Base-by-base conservation (phyloP, 495 filamentous ascomycete genomes). In the Thermothielavioides terrestris region DNA sequence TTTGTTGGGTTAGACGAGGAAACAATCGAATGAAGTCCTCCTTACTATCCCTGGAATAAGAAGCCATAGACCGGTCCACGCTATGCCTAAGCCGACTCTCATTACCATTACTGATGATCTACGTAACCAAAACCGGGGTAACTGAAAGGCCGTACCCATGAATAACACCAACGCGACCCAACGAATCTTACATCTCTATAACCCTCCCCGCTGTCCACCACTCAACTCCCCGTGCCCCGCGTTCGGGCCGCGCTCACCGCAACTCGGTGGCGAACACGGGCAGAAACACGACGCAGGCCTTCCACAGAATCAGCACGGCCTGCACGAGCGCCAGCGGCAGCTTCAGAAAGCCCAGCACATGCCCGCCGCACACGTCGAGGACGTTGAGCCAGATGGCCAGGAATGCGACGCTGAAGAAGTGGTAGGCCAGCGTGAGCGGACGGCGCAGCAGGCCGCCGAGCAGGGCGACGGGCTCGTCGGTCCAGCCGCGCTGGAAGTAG, bases 351-450 rank as follows among this genome's bases (percentile, higher is more conserved):
- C 81, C 81, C 0, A 73, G 63, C 20, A 68, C 26, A 23, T 40
- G 37, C 6, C 58, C 58, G 7, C 61, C 61, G 49, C 76, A 61
- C 14, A 60, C 57, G 3, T 79, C 69, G 18, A 64, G 54, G 53
- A 80, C 74, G 52, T 88, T 74, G 26, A 95, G 62, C 85, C 88
- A 94, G 49, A 98, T 89, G 14, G 84, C 82, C 46, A 94, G 76
- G 56, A 96, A 79, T 1, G 92, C 92, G 28, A 98, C 92, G 21
- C 80, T 78, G 68, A 95, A 97, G 72, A 98, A 98, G 68, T 98
- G 91, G 60, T 81, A 85, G 57, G 94, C 82, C 44, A 98, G 80
- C 37, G 89, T 77, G 22, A 83, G 56, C 2, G 92, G 92, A 39
- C 80, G 77, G 17, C 83, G 75, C 61, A 94, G 83, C 38, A 96